Evolutionary conservation across 192 early-diverging fungal species (phyloP), one percentile per base, ranked within the genome.

Genomic region (Podila clonocystis): DNA sequence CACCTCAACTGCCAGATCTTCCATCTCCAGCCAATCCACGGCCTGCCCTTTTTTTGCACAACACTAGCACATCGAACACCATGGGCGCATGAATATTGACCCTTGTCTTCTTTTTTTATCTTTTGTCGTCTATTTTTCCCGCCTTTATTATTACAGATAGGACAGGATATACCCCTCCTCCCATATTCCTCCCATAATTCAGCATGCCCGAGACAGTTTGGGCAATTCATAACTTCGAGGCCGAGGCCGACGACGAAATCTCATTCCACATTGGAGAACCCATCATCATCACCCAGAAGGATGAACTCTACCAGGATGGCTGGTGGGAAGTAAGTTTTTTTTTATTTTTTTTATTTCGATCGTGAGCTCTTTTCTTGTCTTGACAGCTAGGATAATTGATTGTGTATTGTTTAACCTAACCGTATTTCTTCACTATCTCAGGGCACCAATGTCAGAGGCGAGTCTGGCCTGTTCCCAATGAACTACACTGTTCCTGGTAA

Each of bases 401-500:
- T 41, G 41, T 45, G 15, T 45, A 15, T 17, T 8, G 41, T 45
- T 45, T 45, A 45, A 15, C 41, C 41, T 45, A 45, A 45, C 13
- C 1, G 41, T 45, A 45, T 45, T 12, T 2, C 15, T 17, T 45
- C 8, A 58, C 49, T n/a, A 31, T n/a, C 33, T 30, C 60, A 93
- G 92, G 92, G 92, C 19, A 84, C 82, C 65, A 92, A 91, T 58
- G 63, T 73, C 30, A 80, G 82, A 26, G 91, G 91, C 50, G 69
- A 91, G 36, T 82, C 83, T 13, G 92, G 92, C 11, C 86, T 93
- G 22, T 93, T 93, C 63, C 92, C 92, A 45, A 87, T 85, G 82
- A 92, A 90, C 74, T 91, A 89, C 70, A 87, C 90, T 59, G 82
- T 85, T 38, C 68, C 74, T 33, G 63, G 70, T 55, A 83, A 85